Conservation (phyloP, 345 rosid species). For the Trapa incisa region DNA sequence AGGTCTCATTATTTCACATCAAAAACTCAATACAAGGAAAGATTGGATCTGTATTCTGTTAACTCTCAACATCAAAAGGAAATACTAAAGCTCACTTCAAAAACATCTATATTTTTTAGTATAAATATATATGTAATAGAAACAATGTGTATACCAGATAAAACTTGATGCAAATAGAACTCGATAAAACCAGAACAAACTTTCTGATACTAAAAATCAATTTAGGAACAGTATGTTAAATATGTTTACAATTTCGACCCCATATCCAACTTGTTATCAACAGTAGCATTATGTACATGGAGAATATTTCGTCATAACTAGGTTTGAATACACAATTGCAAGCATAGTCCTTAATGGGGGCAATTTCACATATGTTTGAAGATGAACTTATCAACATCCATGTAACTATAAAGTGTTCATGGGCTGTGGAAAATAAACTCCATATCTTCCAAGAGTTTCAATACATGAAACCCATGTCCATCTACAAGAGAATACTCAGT, state of each 20-base stretch:
- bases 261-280: background rate
- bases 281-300: too few species aligned
- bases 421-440: too few species aligned
- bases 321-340: too few species aligned
- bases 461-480: too few species aligned
- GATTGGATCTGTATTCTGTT: background rate
- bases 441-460: too few species aligned
- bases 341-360: too few species aligned
- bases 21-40: background rate
- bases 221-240: background rate
- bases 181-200: background rate
- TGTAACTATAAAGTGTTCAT: too few species aligned
- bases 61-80: background rate
- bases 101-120: background rate
- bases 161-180: background rate
- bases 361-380: too few species aligned
- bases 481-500: background rate
- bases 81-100: background rate
- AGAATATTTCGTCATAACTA: too few species aligned
- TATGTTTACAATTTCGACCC: background rate
- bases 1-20: background rate
- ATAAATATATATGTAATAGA: background rate
- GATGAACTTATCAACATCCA: too few species aligned
- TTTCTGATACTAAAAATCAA: background rate
- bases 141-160: background rate